Evolutionary conservation across 2,329 filamentous ascomycete genomes (phyloP).

Genomic region (Hortaea werneckii): DNA sequence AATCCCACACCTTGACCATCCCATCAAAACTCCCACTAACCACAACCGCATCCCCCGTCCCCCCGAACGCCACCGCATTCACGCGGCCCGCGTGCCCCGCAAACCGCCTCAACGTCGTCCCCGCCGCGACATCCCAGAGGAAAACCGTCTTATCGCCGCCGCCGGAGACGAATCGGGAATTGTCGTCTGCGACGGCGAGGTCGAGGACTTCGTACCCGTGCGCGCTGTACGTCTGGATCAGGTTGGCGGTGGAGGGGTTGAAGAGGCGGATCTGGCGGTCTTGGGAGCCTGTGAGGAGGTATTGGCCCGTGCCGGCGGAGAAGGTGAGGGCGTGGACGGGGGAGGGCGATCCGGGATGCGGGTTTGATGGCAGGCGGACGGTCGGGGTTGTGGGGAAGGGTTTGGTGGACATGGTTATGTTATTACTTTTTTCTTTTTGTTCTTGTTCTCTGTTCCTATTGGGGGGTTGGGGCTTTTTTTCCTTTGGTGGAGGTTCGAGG

Average conservation of each 20-base stretch:
- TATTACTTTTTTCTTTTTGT: too few relatives aligned
- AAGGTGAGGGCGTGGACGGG: conserved; percentile 41
- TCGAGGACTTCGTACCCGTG: conserved; percentile 90
- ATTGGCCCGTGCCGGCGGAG: conserved; percentile 39
- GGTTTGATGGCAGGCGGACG: conserved; percentile 13
- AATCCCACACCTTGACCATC: conserved; percentile 68
- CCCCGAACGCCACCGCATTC: conserved; percentile 70
- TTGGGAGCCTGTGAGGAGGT: conserved; percentile 70
- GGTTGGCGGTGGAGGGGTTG: conserved; percentile 50
- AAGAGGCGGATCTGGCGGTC: conserved; percentile 81
- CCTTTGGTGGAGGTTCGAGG: too few relatives aligned
- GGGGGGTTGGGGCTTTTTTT: too few relatives aligned
- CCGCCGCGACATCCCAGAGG: conserved; percentile 84
- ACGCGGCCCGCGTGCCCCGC: conserved; percentile 55
- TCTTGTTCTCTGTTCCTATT: too few relatives aligned
- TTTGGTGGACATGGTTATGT: too few relatives aligned
- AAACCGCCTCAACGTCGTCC: conserved; percentile 67
- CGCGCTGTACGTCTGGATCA: conserved; percentile 79
- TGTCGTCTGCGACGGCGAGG: conserved; percentile 61
- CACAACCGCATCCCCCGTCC: conserved; percentile 62
- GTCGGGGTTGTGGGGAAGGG: conserved; percentile 16
- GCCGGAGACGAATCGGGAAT: conserved; percentile 73
- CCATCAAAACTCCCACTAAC: conserved; percentile 66
- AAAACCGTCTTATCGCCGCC: conserved; percentile 89
- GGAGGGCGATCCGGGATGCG: conserved; percentile 9